phyloP scores from a whole-genome alignment of 805 yeast species.

The Yarrowia sp. region DNA sequence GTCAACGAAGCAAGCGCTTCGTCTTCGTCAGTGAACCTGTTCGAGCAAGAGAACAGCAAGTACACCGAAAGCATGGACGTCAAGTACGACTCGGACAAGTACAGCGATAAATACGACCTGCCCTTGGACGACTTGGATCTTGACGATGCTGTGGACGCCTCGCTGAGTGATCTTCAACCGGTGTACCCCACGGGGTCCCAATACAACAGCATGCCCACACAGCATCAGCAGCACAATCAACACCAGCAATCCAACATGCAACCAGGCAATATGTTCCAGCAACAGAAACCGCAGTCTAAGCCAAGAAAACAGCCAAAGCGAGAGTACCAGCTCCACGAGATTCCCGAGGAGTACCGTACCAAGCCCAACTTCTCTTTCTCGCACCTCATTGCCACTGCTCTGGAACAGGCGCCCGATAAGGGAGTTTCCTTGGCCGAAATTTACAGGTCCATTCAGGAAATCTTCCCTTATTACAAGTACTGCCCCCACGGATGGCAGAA shows the following conservation, averaged over 20 bases:
- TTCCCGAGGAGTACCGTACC: constrained; percentile 79
- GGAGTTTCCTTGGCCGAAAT: constrained; percentile 85
- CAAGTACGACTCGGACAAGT: background rate
- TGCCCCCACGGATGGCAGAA: constrained; percentile 99
- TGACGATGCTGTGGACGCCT: constrained; percentile 18
- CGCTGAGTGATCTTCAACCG: constrained; percentile 14
- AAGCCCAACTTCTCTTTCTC: constrained; percentile 85
- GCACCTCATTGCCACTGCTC: constrained; percentile 71
- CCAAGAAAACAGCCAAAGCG: constrained; percentile 47
- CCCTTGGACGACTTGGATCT: constrained; percentile 14
- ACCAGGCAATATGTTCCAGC: constrained; percentile 17
- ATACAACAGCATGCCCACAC: constrained; percentile 1
- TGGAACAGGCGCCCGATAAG: constrained; percentile 61
- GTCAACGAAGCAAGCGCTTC: background rate
- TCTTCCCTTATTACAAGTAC: constrained; percentile 86
- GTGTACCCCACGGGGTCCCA: constrained; percentile 17
- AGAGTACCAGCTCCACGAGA: constrained; percentile 72
- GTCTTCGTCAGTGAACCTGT: constrained; percentile 13
- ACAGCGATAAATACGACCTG: constrained; percentile 22
- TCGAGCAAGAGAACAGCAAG: constrained; percentile 16
- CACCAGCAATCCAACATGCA: constrained; percentile 7
- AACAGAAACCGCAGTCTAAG: constrained; percentile 26
- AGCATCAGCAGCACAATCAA: background rate
- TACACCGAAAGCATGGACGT: constrained; percentile 8
- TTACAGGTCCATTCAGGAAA: constrained; percentile 77